Base-by-base conservation (phyloP, 2,329 filamentous ascomycete species). In the Ophiostoma piceae region DNA sequence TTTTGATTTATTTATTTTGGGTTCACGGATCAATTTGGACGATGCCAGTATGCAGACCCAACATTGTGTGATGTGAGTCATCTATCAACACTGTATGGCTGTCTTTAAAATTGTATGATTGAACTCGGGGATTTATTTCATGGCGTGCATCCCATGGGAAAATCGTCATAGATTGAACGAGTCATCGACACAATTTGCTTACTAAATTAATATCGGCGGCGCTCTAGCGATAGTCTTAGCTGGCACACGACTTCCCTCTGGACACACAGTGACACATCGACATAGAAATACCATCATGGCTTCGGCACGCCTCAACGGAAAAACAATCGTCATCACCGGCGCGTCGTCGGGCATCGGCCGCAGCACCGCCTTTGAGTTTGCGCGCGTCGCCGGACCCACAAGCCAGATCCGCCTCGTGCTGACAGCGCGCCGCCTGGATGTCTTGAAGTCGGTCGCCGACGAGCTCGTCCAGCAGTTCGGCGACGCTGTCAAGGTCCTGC, bases 291-390 rank as follows among this genome's bases (percentile, higher is more conserved):
- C 47, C 51, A 57, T 57, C 51, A 57, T 57, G 51, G 51, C 51
- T 12, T 57, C 51, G 12, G 51, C n/a, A 11, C 93, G 94, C 82
- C 91, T 99, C 72, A 86, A 90, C 76, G 93, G 93, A 85, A 98
- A 98, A 83, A 98, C 93, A 3, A 84, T 98, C 71, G 80, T 98
- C 70, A 87, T 99, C 73, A 98, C 95, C 4, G 95, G 95, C 70
- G 95, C 95, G 41, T 95, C 91, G 3, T 96, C 92, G 22, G 95
- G 95, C 72, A 98, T 99, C 79, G 95, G 95, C 32, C 87, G 86
- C 70, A 87, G 86, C 75, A 90, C 87, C n/a, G 95, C 94, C 19
- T 83, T 95, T 73, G 95, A 98, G 79, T 99, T 98, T 77, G 95
- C 95, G 29, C 88, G 92, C 70, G 94, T 94, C 1, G 86, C 90